Base-by-base conservation (phyloP, 257 asterid species). In the Cynanchum wilfordii region DNA sequence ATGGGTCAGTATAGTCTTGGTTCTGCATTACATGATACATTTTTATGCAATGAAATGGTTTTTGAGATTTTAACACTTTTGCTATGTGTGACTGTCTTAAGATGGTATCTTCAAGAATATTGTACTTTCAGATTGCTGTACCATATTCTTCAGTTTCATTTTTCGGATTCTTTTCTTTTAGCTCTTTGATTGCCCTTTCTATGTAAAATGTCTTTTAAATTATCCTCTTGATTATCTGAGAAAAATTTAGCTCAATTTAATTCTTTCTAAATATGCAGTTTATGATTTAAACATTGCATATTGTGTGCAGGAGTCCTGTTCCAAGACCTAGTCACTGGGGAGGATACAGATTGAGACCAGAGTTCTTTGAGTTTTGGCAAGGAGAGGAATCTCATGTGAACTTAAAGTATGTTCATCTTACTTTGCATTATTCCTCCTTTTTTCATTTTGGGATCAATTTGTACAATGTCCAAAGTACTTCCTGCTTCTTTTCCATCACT, bases 281-380 rank as follows among this genome's bases (percentile, higher is more conserved):
- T 3, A 16, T 0, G 3, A n/a, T 7, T 5, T 11, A 10, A 59
- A 59, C 5, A 29, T 62, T 62, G 20, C 72, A 73, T 55, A 49
- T 45, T 44, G 27, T 63, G 44, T 70, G 82, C 90, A 89, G 96
- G 80, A 82, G 89, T 67, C 24, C 67, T 24, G 80, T 90, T 59
- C 90, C 93, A 20, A 87, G 84, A 78, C 97, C 97, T 72, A 83
- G 79, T 42, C 75, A 80, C 60, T 90, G 97, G 97, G 97, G 97
- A 70, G 94, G 97, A 77, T 90, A 84, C 79, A 83, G 90, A 84
- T 91, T 90, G 72, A 84, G 44, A 81, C 96, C 96, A 9, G 86
- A 89, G 78, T 78, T 82, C 71, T 90, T 89, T 60, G 97, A 90
- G 86, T 90, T 89, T 79, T 90, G 97, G 97, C 97, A 89, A 82